A percentile compares a stretch with the other conserved stretches of the same genome.
Conservation (phyloP, 805 yeast genomes). For the Saccharomyces eubayanus region DNA sequence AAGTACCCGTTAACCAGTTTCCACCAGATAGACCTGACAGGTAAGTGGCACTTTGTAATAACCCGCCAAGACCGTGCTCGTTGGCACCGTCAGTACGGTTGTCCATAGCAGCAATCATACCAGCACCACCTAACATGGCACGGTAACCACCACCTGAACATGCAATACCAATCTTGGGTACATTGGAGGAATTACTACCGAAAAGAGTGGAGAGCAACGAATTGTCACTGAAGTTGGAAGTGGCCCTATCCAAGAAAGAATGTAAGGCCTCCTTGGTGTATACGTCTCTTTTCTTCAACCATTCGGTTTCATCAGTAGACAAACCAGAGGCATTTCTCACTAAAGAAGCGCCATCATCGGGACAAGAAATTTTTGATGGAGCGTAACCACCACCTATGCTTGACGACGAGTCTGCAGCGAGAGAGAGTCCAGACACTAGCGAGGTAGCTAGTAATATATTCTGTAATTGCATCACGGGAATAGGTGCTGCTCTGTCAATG, state of each 20-base stretch:
- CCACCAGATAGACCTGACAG: constrained; percentile 79
- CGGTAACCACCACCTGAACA: constrained; percentile 84
- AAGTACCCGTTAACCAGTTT: constrained; percentile 66
- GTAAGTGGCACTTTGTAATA: constrained; percentile 62
- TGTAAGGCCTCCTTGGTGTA: constrained; percentile 7
- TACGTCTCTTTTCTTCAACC: constrained; percentile 36
- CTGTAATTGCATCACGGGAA: background rate
- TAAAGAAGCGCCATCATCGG: constrained; percentile 26
- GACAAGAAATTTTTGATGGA: constrained; percentile 48
- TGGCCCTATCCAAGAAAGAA: constrained; percentile 14
- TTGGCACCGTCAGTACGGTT: constrained; percentile 53
- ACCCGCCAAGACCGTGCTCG: constrained; percentile 58
- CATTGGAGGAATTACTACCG: constrained; percentile 28
- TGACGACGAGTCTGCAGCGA: background rate
- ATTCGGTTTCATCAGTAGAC: constrained; percentile 37
- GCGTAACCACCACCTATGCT: constrained; percentile 47
- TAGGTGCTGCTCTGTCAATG: background rate
- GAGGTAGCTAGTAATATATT: background rate
- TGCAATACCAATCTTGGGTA: constrained; percentile 42
- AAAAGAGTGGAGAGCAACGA: background rate
- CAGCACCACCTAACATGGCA: constrained; percentile 83
- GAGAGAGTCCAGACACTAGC: background rate
- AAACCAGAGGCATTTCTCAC: constrained; percentile 40
- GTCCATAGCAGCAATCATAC: constrained; percentile 71
- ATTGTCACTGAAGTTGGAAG: constrained; percentile 23